Evolutionary conservation across 345 rosid species (phyloP).

Genomic region (Hibiscus trionum): DNA sequence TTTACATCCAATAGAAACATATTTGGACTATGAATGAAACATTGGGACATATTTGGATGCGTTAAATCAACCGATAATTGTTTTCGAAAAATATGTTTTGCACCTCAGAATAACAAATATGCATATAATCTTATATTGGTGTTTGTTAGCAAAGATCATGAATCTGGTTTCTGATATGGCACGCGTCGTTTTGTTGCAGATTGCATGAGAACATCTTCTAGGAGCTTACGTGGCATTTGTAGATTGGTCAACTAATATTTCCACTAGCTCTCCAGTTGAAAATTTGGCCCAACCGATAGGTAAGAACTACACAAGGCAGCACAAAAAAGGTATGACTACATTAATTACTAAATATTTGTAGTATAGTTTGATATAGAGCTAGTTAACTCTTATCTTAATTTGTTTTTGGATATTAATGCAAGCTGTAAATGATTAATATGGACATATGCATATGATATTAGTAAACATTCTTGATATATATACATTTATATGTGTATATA

Average conservation of each 20-base stretch:
- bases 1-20: too few species aligned
- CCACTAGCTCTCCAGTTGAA: not conserved
- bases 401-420: not conserved
- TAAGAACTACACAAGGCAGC: not conserved
- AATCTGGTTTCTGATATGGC: not conserved
- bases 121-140: too few species aligned
- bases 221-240: not conserved
- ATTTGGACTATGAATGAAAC: too few species aligned
- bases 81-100: too few species aligned
- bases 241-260: not conserved
- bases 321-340: not conserved
- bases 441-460: not conserved
- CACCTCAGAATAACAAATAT: too few species aligned
- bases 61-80: too few species aligned
- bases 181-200: not conserved
- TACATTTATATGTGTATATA: too few species aligned
- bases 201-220: not conserved
- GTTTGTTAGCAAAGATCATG: too few species aligned
- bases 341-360: not conserved
- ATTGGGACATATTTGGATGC: too few species aligned
- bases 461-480: not conserved
- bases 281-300: not conserved
- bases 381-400: not conserved
- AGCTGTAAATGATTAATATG: not conserved
- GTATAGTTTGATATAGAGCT: not conserved